Conservation (phyloP, 805 yeast species). For the Myxozyma melibiosi region DNA sequence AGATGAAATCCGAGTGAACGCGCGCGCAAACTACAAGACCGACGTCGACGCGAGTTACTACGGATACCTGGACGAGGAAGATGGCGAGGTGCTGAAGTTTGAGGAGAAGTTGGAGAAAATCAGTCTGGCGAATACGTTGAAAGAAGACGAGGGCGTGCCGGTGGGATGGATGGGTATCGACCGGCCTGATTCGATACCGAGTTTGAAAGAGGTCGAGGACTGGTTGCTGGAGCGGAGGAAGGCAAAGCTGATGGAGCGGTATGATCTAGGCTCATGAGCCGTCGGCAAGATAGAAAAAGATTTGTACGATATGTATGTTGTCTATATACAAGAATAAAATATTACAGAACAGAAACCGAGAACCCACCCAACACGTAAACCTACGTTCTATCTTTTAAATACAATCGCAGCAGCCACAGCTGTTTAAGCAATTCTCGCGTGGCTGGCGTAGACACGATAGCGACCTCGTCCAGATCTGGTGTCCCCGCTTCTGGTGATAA, state of each 20-base stretch:
- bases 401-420: conserved; percentile 16
- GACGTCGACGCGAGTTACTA: conserved; percentile 38
- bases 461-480: neutral
- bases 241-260: conserved; percentile 18
- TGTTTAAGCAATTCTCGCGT: conserved; percentile 9
- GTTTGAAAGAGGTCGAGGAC: conserved; percentile 36
- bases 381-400: conserved; percentile 9
- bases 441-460: neutral
- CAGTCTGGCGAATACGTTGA: conserved; percentile 19
- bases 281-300: neutral
- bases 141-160: conserved; percentile 14
- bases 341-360: neutral
- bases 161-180: conserved; percentile 25
- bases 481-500: neutral
- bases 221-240: conserved; percentile 30
- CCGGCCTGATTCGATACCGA: conserved; percentile 32
- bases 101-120: conserved; percentile 31
- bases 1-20: neutral
- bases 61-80: conserved; percentile 39
- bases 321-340: neutral
- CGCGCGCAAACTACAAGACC: conserved; percentile 5
- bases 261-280: conserved; percentile 3
- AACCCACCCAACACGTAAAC: neutral
- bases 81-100: conserved; percentile 24
- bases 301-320: neutral